Conservation (phyloP, 352 stramenopile species). For the Globisporangium nunn region DNA sequence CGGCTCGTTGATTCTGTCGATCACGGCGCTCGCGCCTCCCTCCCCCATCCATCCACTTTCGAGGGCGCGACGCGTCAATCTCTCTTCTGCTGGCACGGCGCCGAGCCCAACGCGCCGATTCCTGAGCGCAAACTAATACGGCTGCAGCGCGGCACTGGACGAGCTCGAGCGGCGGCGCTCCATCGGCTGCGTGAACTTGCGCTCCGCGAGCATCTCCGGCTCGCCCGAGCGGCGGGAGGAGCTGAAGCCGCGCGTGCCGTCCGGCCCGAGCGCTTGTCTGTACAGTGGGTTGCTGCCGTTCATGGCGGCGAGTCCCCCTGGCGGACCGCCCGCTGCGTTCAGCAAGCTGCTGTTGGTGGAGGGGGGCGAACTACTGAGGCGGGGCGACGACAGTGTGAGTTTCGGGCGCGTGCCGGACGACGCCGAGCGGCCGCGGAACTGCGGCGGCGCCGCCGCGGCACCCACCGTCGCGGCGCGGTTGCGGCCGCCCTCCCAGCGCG, state of each 20-base stretch:
- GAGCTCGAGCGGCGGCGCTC: constrained; percentile 74
- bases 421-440: constrained; percentile 50
- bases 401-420: constrained; percentile 55
- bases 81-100: background rate
- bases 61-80: too few relatives aligned
- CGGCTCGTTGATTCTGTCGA: too few relatives aligned
- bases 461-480: constrained; percentile 46
- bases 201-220: constrained; percentile 46
- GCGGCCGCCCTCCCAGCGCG: constrained; percentile 43
- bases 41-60: too few relatives aligned
- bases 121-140: constrained; percentile 7
- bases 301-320: constrained; percentile 22
- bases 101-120: background rate
- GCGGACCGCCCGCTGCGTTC: constrained; percentile 19
- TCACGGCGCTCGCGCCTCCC: too few relatives aligned
- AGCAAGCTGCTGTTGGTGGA: constrained; percentile 13
- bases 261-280: constrained; percentile 67
- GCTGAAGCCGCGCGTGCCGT: constrained; percentile 77
- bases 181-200: constrained; percentile 42
- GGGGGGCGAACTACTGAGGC: constrained; percentile 42
- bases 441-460: constrained; percentile 26
- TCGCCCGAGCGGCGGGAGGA: constrained; percentile 60
- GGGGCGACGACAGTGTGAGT: constrained; percentile 53
- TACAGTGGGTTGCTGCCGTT: constrained; percentile 54
- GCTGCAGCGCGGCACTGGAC: constrained; percentile 30